These are phyloP conservation scores for Calcarisporium arbuscula DNA, from an alignment of 2,329 filamentous ascomycete species.

Conservation along the genomic window DNA sequence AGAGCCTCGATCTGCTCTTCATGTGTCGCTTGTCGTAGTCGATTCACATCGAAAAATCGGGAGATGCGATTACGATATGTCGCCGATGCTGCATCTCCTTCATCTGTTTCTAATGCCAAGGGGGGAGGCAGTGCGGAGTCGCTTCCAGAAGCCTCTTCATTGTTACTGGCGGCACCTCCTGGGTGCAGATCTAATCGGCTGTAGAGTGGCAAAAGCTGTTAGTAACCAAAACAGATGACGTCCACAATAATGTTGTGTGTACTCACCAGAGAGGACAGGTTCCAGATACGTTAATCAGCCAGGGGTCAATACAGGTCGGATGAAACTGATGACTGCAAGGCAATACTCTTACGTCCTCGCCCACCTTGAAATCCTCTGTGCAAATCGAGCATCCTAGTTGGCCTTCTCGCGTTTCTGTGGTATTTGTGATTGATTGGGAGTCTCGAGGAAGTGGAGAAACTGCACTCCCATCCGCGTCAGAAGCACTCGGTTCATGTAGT, in stretches of 20 bases:
- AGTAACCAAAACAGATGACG: background rate
- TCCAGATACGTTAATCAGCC: conserved; percentile 63
- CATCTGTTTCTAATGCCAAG: conserved; percentile 32
- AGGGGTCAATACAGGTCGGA: conserved; percentile 61
- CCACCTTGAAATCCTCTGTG: conserved; percentile 61
- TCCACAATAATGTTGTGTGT: background rate
- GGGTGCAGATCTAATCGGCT: conserved; percentile 52
- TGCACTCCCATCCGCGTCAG: background rate
- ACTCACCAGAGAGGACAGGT: conserved; percentile 64
- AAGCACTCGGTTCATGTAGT: conserved; percentile 9
- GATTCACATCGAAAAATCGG: conserved; percentile 49
- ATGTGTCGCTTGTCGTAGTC: conserved; percentile 50
- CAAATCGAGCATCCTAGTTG: conserved; percentile 60
- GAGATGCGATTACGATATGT: conserved; percentile 39
- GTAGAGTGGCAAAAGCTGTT: conserved; percentile 11
- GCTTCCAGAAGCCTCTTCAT: conserved; percentile 11
- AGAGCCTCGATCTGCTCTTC: conserved; percentile 58
- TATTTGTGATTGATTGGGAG: conserved; percentile 10
- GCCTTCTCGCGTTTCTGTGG: conserved; percentile 23
- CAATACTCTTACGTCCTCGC: conserved; percentile 61
- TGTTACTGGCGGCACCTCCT: conserved; percentile 20
- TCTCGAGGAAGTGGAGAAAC: background rate
- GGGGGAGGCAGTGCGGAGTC: conserved; percentile 31
- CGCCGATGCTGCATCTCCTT: conserved; percentile 20
- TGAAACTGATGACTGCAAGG: conserved; percentile 65